Conservation (phyloP, 495 filamentous ascomycete genomes). For the Neurospora tetraspora region DNA sequence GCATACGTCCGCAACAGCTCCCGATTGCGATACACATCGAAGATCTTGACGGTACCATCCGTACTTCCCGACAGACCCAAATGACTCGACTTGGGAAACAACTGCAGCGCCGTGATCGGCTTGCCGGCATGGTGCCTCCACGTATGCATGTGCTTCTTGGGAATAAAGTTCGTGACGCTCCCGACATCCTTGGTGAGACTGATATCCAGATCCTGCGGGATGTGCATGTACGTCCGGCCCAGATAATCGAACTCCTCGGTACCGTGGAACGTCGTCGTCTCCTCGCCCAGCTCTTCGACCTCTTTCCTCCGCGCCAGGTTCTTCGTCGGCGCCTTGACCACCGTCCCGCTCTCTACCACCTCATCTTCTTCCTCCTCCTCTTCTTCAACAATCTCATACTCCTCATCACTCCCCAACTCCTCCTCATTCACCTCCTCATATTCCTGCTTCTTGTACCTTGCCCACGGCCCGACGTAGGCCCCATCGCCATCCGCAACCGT, state of each 20-base stretch:
- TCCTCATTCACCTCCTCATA: constrained; percentile 53
- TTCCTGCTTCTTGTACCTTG: constrained; percentile 56
- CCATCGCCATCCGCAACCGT: constrained; percentile 75
- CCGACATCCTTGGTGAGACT: constrained; percentile 74
- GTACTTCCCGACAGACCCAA: constrained; percentile 77
- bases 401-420: constrained; percentile 66
- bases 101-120: constrained; percentile 73
- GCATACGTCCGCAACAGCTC: constrained; percentile 83
- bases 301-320: constrained; percentile 47
- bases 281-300: constrained; percentile 49
- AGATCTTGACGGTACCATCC: constrained; percentile 86
- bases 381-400: constrained; percentile 61
- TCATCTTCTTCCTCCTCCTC: constrained; percentile 46
- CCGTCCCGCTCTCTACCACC: constrained; percentile 42
- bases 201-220: constrained; percentile 90
- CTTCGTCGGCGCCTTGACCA: constrained; percentile 43
- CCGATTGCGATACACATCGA: constrained; percentile 82
- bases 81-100: constrained; percentile 82
- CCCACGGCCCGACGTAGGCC: constrained; percentile 91
- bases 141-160: constrained; percentile 85
- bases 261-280: constrained; percentile 85
- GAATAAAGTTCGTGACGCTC: constrained; percentile 75
- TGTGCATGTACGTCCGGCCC: constrained; percentile 88
- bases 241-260: constrained; percentile 78
- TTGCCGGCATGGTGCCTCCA: constrained; percentile 75